Conservation (phyloP, 768 basidiomycete species). For the Trametes punicea region DNA sequence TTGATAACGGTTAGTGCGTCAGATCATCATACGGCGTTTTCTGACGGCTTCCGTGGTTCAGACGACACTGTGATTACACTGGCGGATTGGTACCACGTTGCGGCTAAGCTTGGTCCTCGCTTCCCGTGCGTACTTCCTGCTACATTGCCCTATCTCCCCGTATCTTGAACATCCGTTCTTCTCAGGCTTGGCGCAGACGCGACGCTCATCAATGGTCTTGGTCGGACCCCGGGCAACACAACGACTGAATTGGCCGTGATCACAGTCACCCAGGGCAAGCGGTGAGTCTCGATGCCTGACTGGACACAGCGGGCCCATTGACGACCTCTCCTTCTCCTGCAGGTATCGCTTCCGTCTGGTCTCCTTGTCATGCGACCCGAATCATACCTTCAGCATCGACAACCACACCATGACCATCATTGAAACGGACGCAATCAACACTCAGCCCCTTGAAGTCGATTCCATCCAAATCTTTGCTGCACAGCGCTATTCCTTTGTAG, state of each 20-base stretch:
- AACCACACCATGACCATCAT: conserved; percentile 46
- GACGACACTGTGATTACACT: conserved; percentile 48
- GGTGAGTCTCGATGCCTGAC: conserved; percentile 24
- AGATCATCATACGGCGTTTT: not conserved
- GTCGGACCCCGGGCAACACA: conserved; percentile 36
- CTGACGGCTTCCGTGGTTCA: conserved; percentile 27
- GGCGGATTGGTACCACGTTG: conserved; percentile 41
- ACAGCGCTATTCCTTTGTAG: conserved; percentile 51
- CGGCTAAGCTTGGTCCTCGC: conserved; percentile 11
- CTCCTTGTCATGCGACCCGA: conserved; percentile 30
- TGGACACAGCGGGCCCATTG: not conserved
- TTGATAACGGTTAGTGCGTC: conserved; percentile 25
- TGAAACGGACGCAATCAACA: conserved; percentile 47
- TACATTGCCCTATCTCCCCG: conserved; percentile 16
- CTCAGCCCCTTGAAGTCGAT: conserved; percentile 39
- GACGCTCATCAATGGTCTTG: conserved; percentile 46
- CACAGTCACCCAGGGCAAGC: conserved; percentile 20
- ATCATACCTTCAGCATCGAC: conserved; percentile 44
- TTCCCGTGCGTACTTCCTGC: conserved; percentile 17
- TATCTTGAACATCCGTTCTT: not conserved
- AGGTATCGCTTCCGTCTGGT: conserved; percentile 25
- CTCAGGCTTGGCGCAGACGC: conserved; percentile 29
- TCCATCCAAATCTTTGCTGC: conserved; percentile 44
- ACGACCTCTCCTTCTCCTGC: conserved; percentile 23
- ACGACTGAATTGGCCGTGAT: conserved; percentile 31